Base-by-base conservation (phyloP, 1,284 basidiomycete genomes). In the Apiotrichum brassicae region DNA sequence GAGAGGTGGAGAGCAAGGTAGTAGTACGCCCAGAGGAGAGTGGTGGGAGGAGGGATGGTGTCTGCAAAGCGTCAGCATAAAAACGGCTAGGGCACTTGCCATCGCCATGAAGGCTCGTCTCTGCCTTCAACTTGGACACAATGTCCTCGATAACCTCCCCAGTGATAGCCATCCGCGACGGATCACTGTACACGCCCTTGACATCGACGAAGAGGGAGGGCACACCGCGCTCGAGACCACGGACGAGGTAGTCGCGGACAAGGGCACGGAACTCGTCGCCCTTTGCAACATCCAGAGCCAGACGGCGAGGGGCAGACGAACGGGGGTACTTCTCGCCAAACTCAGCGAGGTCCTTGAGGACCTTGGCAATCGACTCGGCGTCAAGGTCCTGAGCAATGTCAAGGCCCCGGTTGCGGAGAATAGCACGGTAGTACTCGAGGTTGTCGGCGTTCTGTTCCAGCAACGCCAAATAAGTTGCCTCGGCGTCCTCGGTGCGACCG, bases 121-220 rank as follows among this genome's bases (percentile, higher is more conserved):
- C 65, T 37, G 66, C 62, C 55, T 76, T 70, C 32, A 76, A 58
- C 32, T 65, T 62, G 3, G 56, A 23, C 32, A 67, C 76, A 34
- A 82, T 76, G 9, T 77, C 75, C 66, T 86, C 81, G 4, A 84
- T 79, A 25, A 91, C 77, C n/a, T 81, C 77, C 61, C 91, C 83
- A 36, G 97, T 82, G 1, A 77, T 71, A 22, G 77, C 70, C 45
- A 82, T 80, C 71, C 93, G 95, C 28, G 51, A 58, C 13, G 76
- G 64, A 53, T 85, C 78, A 6, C 59, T 54, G 67, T 97, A 97
- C 2, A 98, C 79, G 0, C 84, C 77, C 69, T 97, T 97, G 69
- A 98, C 68, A 71, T 97, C 93, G 23, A 86, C 84, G 65, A 97
- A 99, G 7, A 98, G 78, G 3, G 92, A 97, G 2, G 95, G 95